Percentiles rank a stretch among this genome's conserved stretches.
phyloP scores from a whole-genome alignment of 139 green algal genomes.

The Picochlorum sp. region DNA sequence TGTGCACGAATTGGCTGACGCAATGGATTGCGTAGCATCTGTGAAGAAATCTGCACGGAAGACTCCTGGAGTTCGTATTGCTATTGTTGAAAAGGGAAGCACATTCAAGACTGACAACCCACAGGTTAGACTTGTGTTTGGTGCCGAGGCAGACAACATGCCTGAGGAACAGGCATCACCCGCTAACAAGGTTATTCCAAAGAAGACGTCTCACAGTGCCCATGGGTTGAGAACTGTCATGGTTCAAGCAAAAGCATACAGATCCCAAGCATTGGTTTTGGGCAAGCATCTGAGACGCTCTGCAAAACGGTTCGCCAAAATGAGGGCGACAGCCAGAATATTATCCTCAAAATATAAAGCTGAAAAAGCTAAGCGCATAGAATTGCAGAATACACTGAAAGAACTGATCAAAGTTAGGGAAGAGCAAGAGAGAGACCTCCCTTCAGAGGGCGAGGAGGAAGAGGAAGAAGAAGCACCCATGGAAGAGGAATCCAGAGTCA shows the following conservation, averaged over 20 bases:
- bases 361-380: constrained; percentile 14
- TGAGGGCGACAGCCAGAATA: constrained; percentile 12
- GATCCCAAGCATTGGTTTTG: constrained; percentile 11
- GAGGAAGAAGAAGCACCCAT: constrained; percentile 7
- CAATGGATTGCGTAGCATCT: background rate
- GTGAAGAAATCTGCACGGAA: background rate
- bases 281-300: constrained; percentile 12
- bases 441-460: constrained; percentile 7
- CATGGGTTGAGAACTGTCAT: background rate
- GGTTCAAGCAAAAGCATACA: background rate
- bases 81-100: background rate
- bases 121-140: constrained; percentile 1
- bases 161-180: background rate
- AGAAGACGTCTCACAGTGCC: background rate
- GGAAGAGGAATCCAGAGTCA: background rate
- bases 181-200: background rate
- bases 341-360: constrained; percentile 16
- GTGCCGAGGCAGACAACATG: background rate
- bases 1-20: background rate
- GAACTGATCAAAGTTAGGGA: constrained; percentile 23
- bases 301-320: background rate
- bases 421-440: constrained; percentile 8
- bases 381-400: constrained; percentile 29
- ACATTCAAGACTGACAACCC: background rate
- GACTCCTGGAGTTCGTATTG: constrained; percentile 1